phyloP scores from a whole-genome alignment of 176 grass and related monocot species.

The Thalia dealbata region DNA sequence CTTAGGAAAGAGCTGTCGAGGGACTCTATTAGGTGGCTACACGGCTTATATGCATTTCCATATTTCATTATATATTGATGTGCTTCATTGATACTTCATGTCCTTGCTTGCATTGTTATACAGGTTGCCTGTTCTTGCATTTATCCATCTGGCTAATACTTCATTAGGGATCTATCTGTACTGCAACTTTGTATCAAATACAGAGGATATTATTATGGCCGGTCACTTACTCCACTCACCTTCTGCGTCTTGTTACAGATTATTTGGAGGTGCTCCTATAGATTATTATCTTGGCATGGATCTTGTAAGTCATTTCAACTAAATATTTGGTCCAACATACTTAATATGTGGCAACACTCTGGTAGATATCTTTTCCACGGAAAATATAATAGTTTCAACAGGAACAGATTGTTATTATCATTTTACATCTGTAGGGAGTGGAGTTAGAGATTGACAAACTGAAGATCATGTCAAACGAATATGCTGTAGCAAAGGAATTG shows the following conservation, averaged over 20 bases:
- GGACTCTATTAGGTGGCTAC: too few relatives aligned
- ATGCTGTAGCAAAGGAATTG: conserved; percentile 6
- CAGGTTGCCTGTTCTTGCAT: background rate
- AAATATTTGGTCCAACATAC: background rate
- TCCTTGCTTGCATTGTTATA: background rate
- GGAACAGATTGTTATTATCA: background rate
- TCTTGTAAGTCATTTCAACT: conserved; percentile 36
- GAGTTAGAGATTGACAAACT: background rate
- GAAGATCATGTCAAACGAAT: conserved; percentile 5
- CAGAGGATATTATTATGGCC: background rate
- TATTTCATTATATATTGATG: background rate
- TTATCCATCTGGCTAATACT: background rate
- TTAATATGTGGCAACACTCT: too few relatives aligned
- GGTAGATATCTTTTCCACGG: background rate
- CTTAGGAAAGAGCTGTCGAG: too few relatives aligned
- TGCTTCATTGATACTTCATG: background rate
- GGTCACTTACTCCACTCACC: conserved; percentile 14
- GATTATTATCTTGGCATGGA: conserved; percentile 48
- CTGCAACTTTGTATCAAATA: background rate
- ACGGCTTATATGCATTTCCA: background rate
- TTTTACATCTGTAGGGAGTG: background rate
- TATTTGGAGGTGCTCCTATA: conserved; percentile 47
- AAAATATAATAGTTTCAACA: background rate
- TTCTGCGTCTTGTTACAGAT: conserved; percentile 32
- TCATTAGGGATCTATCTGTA: background rate